These are phyloP conservation scores for Tricharina praecox DNA, from an alignment of 495 filamentous ascomycete species.

Conservation along the genomic window DNA sequence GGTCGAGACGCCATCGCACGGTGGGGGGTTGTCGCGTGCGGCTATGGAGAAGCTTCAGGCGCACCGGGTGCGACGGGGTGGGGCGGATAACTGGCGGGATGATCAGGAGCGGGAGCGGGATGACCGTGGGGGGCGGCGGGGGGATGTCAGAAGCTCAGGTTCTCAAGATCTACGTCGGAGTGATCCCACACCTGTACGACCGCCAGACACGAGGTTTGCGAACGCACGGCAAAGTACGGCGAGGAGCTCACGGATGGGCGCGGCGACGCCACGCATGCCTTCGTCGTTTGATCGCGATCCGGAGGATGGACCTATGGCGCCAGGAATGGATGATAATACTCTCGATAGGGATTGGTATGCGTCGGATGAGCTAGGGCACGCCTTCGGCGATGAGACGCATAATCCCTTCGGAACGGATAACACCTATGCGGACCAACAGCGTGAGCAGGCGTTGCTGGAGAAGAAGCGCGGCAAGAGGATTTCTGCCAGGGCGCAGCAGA, in stretches of 20 bases:
- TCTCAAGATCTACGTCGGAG: slow-evolving; percentile 19
- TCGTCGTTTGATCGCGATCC: slow-evolving; percentile 17
- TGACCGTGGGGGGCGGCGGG: too few species aligned
- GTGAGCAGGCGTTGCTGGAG: slow-evolving; percentile 51
- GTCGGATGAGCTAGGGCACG: slow-evolving; percentile 59
- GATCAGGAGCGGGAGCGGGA: too few species aligned
- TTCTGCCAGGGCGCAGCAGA: slow-evolving; percentile 57
- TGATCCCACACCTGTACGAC: slow-evolving; percentile 21
- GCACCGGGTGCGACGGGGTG: slow-evolving; percentile 19
- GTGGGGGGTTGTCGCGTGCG: slow-evolving; percentile 17
- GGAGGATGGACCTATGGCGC: slow-evolving; percentile 11
- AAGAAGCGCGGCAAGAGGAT: slow-evolving; percentile 55
- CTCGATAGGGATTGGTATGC: slow-evolving; percentile 81
- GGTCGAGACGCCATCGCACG: slow-evolving; percentile 25
- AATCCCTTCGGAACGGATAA: slow-evolving; percentile 51
- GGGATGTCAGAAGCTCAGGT: too few species aligned
- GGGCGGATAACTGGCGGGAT: slow-evolving; percentile 2
- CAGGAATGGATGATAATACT: slow-evolving; percentile 36
- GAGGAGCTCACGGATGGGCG: slow-evolving; percentile 13
- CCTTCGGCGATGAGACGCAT: slow-evolving; percentile 59
- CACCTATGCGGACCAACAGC: slow-evolving; percentile 53
- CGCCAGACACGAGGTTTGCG: slow-evolving; percentile 14
- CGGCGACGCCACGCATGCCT: slow-evolving; percentile 24
- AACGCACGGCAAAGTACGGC: slow-evolving; percentile 24
- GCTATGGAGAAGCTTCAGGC: slow-evolving; percentile 22